phyloP scores from a whole-genome alignment of 345 rosid genomes.

The Orychophragmus violaceus region DNA sequence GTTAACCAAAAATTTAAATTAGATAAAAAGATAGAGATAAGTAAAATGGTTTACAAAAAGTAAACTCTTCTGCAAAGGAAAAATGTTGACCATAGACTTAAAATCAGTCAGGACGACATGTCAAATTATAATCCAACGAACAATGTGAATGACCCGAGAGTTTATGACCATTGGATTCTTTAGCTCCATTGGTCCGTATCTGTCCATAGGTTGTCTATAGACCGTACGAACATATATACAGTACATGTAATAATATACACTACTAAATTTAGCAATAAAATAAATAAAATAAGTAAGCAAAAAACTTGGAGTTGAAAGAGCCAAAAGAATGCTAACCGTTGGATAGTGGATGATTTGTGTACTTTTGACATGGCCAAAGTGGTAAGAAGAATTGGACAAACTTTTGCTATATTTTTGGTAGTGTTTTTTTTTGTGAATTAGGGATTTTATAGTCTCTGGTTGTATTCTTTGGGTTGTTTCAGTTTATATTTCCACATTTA shows the following conservation, averaged over 20 bases:
- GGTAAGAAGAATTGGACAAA: conserved; percentile 9
- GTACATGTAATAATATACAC: conserved; percentile 18
- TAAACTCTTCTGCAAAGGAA: background rate
- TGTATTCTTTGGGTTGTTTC: conserved; percentile 3
- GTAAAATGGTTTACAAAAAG: background rate
- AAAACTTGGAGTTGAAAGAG: background rate
- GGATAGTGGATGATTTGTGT: conserved; percentile 10
- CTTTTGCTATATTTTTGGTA: conserved; percentile 10
- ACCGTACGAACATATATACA: background rate
- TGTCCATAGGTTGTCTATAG: conserved; percentile 21
- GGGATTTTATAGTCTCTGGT: background rate
- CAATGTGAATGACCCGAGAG: background rate
- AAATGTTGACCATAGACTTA: background rate
- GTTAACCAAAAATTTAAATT: background rate
- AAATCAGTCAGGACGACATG: background rate
- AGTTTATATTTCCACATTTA: conserved; percentile 11
- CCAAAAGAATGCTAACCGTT: conserved; percentile 30
- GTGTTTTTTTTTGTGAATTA: conserved; percentile 1
- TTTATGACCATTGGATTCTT: conserved; percentile 24
- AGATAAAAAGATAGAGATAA: background rate
- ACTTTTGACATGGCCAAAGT: conserved; percentile 20
- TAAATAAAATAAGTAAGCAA: background rate
- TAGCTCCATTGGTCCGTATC: background rate
- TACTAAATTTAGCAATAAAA: conserved; percentile 1
- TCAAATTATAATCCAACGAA: conserved; percentile 20